phyloP scores from a whole-genome alignment of 495 filamentous ascomycete genomes.

The Neurospora sp. region DNA sequence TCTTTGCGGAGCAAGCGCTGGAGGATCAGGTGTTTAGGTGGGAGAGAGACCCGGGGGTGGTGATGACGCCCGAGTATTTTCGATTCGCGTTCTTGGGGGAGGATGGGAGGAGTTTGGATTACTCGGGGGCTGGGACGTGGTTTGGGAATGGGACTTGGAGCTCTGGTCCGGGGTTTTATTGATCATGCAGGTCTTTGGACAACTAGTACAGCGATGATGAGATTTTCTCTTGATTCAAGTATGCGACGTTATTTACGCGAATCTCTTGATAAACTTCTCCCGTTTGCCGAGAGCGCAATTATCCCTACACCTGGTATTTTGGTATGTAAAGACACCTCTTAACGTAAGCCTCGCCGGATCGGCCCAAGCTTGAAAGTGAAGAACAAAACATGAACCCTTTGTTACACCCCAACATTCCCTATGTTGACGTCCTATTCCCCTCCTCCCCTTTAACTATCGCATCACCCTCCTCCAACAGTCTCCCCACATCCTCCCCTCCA shows the following conservation, averaged over 20 bases:
- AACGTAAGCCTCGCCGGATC: neutral
- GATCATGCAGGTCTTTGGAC: neutral
- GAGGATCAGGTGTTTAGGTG: slow-evolving; percentile 14
- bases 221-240: neutral
- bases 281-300: neutral
- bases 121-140: slow-evolving; percentile 16
- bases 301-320: neutral
- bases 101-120: slow-evolving; percentile 10
- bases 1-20: slow-evolving; percentile 9
- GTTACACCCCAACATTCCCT: neutral
- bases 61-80: slow-evolving; percentile 14
- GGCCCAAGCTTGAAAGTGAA: neutral
- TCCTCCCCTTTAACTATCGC: slow-evolving; percentile 27
- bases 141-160: slow-evolving; percentile 20
- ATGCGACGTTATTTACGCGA: neutral
- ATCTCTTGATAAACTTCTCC: neutral
- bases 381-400: neutral
- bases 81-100: slow-evolving; percentile 11
- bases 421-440: neutral
- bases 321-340: neutral
- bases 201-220: neutral
- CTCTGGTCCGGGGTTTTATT: slow-evolving; percentile 13
- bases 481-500: slow-evolving; percentile 37
- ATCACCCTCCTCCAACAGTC: slow-evolving; percentile 44
- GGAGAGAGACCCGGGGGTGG: slow-evolving; percentile 3